phyloP scores from a whole-genome alignment of 768 basidiomycete species.

The Pleurotus sapidus region DNA sequence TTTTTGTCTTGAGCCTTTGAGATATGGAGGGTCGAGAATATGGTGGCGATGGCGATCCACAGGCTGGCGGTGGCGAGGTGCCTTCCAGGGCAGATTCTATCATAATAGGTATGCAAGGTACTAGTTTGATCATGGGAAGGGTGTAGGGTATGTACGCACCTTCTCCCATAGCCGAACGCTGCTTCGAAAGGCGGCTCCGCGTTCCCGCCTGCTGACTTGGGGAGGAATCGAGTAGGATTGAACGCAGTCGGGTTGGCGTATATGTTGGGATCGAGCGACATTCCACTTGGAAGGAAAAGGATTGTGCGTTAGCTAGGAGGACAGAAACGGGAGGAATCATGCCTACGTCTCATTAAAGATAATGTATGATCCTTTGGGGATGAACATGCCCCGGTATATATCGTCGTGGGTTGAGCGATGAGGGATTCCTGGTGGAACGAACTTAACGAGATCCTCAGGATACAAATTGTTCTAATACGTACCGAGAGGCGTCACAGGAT shows the following conservation, averaged over 20 bases:
- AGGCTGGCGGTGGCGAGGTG: constrained; percentile 46
- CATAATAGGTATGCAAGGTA: too few species aligned
- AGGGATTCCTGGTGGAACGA: constrained; percentile 16
- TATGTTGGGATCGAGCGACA: constrained; percentile 20
- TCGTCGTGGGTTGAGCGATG: constrained; percentile 15
- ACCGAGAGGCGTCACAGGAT: constrained; percentile 16
- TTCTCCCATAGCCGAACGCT: constrained; percentile 29
- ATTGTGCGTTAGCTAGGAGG: background rate
- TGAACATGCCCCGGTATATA: constrained; percentile 12
- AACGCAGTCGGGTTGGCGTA: constrained; percentile 23
- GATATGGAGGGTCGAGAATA: constrained; percentile 45
- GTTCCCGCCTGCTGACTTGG: constrained; percentile 15
- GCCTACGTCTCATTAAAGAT: constrained; percentile 18
- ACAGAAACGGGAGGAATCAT: too few species aligned
- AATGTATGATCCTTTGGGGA: constrained; percentile 13
- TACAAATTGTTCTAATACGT: constrained; percentile 20
- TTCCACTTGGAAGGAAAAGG: constrained; percentile 16
- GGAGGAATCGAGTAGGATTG: constrained; percentile 22
- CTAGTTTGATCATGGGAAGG: too few species aligned
- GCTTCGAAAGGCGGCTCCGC: constrained; percentile 21
- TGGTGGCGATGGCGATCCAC: constrained; percentile 41
- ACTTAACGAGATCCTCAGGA: constrained; percentile 20
- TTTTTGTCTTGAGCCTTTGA: constrained; percentile 34
- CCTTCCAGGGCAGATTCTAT: constrained; percentile 52
- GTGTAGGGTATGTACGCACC: constrained; percentile 11